Percentiles rank a stretch among this genome's conserved stretches.
These are phyloP conservation scores for Suhomyces maxii DNA, from an alignment of 1,139 yeast genomes.

Conservation along the genomic window DNA sequence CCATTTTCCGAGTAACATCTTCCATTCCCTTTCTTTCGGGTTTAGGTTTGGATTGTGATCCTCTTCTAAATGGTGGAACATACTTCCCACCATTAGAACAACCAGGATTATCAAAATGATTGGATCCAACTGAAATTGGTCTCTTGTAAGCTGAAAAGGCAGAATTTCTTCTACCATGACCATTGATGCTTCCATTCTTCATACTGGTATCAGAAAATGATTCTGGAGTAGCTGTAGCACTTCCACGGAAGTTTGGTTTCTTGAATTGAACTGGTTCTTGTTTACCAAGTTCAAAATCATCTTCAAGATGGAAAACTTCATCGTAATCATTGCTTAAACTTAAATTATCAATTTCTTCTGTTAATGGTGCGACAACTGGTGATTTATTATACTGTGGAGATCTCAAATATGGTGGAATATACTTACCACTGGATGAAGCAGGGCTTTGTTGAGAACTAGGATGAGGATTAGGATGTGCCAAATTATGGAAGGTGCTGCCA, in stretches of 20 bases:
- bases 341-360: constrained; percentile 42
- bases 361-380: constrained; percentile 36
- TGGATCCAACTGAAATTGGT: constrained; percentile 15
- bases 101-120: constrained; percentile 3
- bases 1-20: constrained; percentile 10
- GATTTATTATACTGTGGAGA: constrained; percentile 39
- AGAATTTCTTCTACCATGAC: constrained; percentile 11
- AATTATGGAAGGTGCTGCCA: constrained; percentile 5
- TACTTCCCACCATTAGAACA: constrained; percentile 53
- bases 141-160: constrained; percentile 8
- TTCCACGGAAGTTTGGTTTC: constrained; percentile 14
- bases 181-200: constrained; percentile 1
- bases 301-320: constrained; percentile 49
- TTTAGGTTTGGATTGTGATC: constrained; percentile 25
- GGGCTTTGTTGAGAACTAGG: constrained; percentile 1
- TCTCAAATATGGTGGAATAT: constrained; percentile 47
- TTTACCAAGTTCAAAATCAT: constrained; percentile 32
- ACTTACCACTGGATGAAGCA: constrained; percentile 30
- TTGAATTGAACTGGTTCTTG: constrained; percentile 12
- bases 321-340: constrained; percentile 33
- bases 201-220: constrained; percentile 7
- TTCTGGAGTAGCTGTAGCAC: constrained; percentile 13
- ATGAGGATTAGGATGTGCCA: constrained; percentile 7
- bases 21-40: constrained; percentile 11
- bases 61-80: constrained; percentile 69